These are phyloP conservation scores for Cylindrotheca closterium DNA, from an alignment of 108 stramenopile genomes.

Conservation along the genomic window DNA sequence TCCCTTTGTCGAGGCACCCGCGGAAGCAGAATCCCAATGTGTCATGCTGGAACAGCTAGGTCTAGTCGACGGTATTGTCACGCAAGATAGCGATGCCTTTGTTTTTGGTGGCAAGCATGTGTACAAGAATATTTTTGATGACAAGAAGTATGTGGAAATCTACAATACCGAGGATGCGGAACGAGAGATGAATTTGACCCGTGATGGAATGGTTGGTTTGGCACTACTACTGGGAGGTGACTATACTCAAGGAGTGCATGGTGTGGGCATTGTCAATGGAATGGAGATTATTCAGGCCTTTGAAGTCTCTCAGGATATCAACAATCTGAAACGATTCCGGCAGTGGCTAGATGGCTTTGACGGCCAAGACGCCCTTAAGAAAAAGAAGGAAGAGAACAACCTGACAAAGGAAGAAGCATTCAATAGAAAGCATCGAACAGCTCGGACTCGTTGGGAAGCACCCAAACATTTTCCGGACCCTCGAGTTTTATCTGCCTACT, in stretches of 20 bases:
- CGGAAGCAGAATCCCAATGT: slow-evolving; percentile 98
- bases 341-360: slow-evolving; percentile 88
- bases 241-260: slow-evolving; percentile 96
- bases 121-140: slow-evolving; percentile 96
- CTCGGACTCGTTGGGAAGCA: slow-evolving; percentile 78
- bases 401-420: slow-evolving; percentile 36
- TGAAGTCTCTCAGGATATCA: slow-evolving; percentile 50
- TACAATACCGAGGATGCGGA: slow-evolving; percentile 85
- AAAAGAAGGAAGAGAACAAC: slow-evolving; percentile 9
- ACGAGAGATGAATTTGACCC: slow-evolving; percentile 82
- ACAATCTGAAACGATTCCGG: slow-evolving; percentile 65
- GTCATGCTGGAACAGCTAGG: slow-evolving; percentile 84
- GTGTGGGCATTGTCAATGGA: slow-evolving; percentile 97
- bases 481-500: slow-evolving; percentile 74
- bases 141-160: slow-evolving; percentile 93
- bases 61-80: slow-evolving; percentile 96
- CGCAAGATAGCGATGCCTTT: slow-evolving; percentile 98
- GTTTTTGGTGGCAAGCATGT: slow-evolving; percentile 92
- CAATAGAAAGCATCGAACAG: slow-evolving; percentile 77
- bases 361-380: slow-evolving; percentile 30
- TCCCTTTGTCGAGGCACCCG: slow-evolving; percentile 95
- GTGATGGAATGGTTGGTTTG: slow-evolving; percentile 81
- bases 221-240: slow-evolving; percentile 97
- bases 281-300: slow-evolving; percentile 95
- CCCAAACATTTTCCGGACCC: slow-evolving; percentile 83